Percentiles rank a stretch among this genome's conserved stretches.
phyloP scores from a whole-genome alignment of 805 yeast genomes.

The Scheffersomyces coipomensis region DNA sequence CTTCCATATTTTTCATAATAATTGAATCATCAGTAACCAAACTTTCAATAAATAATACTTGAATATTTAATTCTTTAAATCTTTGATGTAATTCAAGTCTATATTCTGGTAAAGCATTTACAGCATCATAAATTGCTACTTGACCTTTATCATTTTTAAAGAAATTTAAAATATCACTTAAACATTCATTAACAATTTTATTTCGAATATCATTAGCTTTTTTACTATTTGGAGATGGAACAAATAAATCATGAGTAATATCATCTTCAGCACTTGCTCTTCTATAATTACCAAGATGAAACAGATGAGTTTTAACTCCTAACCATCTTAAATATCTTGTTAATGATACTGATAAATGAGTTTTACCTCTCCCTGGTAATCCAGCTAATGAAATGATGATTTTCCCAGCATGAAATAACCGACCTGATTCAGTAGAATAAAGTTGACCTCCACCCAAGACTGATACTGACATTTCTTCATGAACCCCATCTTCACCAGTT shows the following conservation, averaged over 20 bases:
- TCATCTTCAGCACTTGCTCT: conserved; percentile 50
- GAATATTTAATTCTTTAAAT: conserved; percentile 60
- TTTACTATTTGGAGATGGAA: conserved; percentile 44
- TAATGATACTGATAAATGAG: conserved; percentile 86
- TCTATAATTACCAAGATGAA: conserved; percentile 90
- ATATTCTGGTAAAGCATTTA: conserved; percentile 74
- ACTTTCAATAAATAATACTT: conserved; percentile 85
- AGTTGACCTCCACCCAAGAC: conserved; percentile 61
- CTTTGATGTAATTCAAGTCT: conserved; percentile 56
- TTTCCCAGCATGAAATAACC: conserved; percentile 93
- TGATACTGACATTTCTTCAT: conserved; percentile 28
- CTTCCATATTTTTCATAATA: conserved; percentile 67
- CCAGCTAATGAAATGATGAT: conserved; percentile 88
- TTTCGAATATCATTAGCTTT: conserved; percentile 54
- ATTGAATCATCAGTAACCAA: conserved; percentile 71
- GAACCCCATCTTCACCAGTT: conserved; percentile 57
- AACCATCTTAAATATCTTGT: conserved; percentile 94
- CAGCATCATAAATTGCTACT: conserved; percentile 94
- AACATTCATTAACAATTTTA: conserved; percentile 59
- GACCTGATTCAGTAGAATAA: conserved; percentile 89
- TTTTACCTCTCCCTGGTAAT: conserved; percentile 93
- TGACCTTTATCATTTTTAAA: conserved; percentile 82
- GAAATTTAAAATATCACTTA: conserved; percentile 66
- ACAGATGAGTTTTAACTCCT: conserved; percentile 89
- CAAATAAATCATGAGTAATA: conserved; percentile 65